phyloP scores from a whole-genome alignment of 1,139 yeast species.

The Saccharomyces hybrid region DNA sequence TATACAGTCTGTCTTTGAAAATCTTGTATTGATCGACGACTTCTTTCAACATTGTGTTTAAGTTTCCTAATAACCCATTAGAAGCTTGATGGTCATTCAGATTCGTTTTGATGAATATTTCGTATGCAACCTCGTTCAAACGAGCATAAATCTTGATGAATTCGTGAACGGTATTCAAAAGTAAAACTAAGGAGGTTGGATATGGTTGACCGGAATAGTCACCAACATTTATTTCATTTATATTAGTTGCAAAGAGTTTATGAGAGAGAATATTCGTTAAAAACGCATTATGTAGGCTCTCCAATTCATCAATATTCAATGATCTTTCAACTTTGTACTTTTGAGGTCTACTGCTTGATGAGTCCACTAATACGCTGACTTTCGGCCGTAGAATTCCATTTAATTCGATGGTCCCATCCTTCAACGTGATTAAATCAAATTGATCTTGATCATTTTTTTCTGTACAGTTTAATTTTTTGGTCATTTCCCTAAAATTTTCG shows the following conservation, averaged over 20 bases:
- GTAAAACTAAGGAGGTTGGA: conserved; percentile 22
- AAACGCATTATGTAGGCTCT: conserved; percentile 19
- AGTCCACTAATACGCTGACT: conserved; percentile 1
- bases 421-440: conserved; percentile 16
- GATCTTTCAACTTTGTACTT: neutral
- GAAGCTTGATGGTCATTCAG: conserved; percentile 17
- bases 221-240: conserved; percentile 14
- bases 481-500: conserved; percentile 33
- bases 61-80: conserved; percentile 12
- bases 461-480: conserved; percentile 31
- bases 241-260: conserved; percentile 21
- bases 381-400: conserved; percentile 20
- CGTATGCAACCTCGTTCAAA: conserved; percentile 25
- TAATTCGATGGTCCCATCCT: conserved; percentile 3
- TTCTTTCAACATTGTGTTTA: conserved; percentile 16
- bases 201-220: conserved; percentile 23
- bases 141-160: conserved; percentile 19
- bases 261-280: conserved; percentile 20
- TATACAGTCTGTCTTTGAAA: conserved; percentile 15
- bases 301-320: conserved; percentile 25
- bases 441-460: conserved; percentile 3
- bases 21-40: conserved; percentile 17
- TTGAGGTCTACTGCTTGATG: neutral
- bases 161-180: conserved; percentile 20
- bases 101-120: conserved; percentile 25